These are phyloP conservation scores for Podaxis carcinomalis DNA, from an alignment of 768 basidiomycete species.

Conservation along the genomic window DNA sequence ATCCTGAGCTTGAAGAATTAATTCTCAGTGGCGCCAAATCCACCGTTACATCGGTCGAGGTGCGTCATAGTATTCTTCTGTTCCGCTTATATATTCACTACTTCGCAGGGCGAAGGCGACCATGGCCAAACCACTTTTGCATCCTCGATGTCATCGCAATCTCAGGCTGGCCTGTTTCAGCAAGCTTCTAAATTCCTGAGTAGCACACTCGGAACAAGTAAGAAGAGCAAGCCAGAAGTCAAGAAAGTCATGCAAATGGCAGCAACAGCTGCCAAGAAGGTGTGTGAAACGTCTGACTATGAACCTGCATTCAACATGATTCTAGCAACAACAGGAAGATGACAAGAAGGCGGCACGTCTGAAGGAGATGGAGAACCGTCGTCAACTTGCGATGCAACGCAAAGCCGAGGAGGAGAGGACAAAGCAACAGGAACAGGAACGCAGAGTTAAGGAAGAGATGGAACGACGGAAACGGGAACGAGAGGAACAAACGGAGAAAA, in stretches of 20 bases:
- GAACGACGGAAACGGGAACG: conserved; percentile 81
- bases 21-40: conserved; percentile 33
- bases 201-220: conserved; percentile 62
- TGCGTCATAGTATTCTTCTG: conserved; percentile 23
- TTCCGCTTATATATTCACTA: conserved; percentile 12
- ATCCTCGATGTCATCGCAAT: conserved; percentile 43
- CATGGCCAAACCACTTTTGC: conserved; percentile 55
- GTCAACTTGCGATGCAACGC: conserved; percentile 64
- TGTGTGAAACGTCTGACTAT: not conserved
- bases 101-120: conserved; percentile 31
- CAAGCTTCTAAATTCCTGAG: conserved; percentile 68
- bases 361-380: conserved; percentile 80
- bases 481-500: conserved; percentile 72
- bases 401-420: conserved; percentile 78
- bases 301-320: conserved; percentile 8
- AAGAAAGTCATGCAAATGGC: conserved; percentile 79
- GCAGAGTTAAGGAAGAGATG: conserved; percentile 65
- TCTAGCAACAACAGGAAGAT: conserved; percentile 83
- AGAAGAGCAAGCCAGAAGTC: conserved; percentile 72
- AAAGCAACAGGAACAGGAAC: conserved; percentile 61
- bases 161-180: conserved; percentile 60
- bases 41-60: conserved; percentile 37
- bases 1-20: conserved; percentile 38
- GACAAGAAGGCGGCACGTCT: conserved; percentile 73
- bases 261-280: conserved; percentile 85